Conservation (phyloP, 345 rosid species). For the Ceriops decandra region DNA sequence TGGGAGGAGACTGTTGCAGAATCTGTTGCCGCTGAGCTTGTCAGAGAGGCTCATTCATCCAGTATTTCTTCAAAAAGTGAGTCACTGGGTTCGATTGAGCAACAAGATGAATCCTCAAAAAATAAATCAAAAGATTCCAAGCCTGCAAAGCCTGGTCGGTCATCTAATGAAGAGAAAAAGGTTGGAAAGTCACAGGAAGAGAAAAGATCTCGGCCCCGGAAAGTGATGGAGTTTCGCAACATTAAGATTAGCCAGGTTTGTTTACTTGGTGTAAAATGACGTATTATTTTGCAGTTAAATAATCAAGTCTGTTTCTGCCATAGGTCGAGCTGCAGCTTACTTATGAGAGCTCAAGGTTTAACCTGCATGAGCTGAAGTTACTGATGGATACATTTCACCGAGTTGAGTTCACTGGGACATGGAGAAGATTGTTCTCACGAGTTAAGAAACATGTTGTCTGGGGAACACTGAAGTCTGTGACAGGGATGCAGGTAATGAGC, state of each 20-base stretch:
- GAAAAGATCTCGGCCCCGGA: conserved; percentile 84
- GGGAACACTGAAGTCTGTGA: conserved; percentile 96
- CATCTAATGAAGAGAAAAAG: conserved; percentile 90
- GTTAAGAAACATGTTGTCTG: conserved; percentile 97
- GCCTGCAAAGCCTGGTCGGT: conserved; percentile 62
- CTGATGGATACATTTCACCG: conserved; percentile 96
- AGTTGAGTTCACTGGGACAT: conserved; percentile 80
- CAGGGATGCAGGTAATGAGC: conserved; percentile 90
- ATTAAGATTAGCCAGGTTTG: conserved; percentile 94
- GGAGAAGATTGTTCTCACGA: conserved; percentile 97
- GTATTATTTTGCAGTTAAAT: conserved; percentile 2
- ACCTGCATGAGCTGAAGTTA: conserved; percentile 90
- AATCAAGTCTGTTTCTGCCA: conserved; percentile 12
- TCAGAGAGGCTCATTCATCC: conserved; percentile 59
- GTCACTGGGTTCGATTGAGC: conserved; percentile 46
- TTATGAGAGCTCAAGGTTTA: conserved; percentile 90
- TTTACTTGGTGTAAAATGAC: conserved; percentile 3
- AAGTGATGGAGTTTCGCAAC: conserved; percentile 86
- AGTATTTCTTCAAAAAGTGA: conserved; percentile 41
- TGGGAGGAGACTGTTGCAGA: conserved; percentile 96
- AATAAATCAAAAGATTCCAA: conserved; percentile 64
- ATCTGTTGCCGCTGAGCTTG: conserved; percentile 79
- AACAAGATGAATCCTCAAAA: conserved; percentile 64
- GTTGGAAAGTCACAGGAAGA: conserved; percentile 72
- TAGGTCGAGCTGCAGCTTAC: conserved; percentile 91